Evolutionary conservation across 2,329 filamentous ascomycete genomes (phyloP).

Genomic region (Colletotrichum sp.): DNA sequence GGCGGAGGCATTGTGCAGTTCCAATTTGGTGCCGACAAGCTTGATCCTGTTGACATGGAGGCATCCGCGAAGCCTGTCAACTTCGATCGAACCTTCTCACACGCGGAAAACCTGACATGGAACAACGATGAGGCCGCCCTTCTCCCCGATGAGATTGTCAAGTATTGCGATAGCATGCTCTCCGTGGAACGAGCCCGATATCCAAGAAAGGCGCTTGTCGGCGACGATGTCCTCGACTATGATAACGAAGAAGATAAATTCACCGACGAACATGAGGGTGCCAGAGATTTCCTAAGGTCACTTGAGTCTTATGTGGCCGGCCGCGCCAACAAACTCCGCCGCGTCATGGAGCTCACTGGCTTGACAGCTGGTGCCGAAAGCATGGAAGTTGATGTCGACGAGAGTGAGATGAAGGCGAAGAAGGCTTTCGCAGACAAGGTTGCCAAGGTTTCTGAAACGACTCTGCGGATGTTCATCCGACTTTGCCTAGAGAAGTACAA

Average conservation of each 20-base stretch:
- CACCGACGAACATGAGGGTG: constrained; percentile 82
- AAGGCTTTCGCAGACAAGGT: constrained; percentile 68
- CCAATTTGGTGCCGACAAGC: constrained; percentile 93
- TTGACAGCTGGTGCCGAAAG: constrained; percentile 20
- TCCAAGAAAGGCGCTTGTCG: constrained; percentile 63
- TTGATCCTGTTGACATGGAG: constrained; percentile 98
- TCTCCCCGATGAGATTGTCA: constrained; percentile 74
- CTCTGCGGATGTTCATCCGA: constrained; percentile 77
- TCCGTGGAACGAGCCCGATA: constrained; percentile 71
- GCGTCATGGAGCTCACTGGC: constrained; percentile 18
- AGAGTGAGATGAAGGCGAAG: constrained; percentile 29
- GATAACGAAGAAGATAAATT: constrained; percentile 71
- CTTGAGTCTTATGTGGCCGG: constrained; percentile 74
- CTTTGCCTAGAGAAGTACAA: constrained; percentile 90
- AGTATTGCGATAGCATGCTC: constrained; percentile 72
- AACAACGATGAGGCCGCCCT: constrained; percentile 77
- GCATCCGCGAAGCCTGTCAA: constrained; percentile 90
- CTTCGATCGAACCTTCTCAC: constrained; percentile 89
- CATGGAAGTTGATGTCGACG: constrained; percentile 30
- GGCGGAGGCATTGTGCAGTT: constrained; percentile 91
- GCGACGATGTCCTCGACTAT: constrained; percentile 69
- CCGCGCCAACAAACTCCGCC: constrained; percentile 62
- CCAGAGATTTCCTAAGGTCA: constrained; percentile 79
- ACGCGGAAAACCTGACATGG: constrained; percentile 78
- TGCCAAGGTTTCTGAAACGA: constrained; percentile 80